These are phyloP conservation scores for Diutina siamensis DNA, from an alignment of 1,139 yeast genomes.

Conservation along the genomic window DNA sequence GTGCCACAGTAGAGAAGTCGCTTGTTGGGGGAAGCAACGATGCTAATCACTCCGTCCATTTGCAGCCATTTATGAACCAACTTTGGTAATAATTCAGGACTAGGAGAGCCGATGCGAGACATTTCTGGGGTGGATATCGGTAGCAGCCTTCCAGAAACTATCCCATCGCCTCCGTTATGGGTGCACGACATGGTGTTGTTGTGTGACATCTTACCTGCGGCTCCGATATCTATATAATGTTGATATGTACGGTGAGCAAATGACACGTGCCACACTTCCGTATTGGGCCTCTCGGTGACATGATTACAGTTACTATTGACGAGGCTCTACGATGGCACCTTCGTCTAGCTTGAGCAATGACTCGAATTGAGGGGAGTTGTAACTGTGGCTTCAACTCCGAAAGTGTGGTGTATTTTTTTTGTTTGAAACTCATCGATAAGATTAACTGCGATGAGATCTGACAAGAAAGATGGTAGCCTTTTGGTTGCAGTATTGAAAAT, in stretches of 20 bases:
- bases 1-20: slow-evolving; percentile 80
- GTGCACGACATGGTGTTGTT: background rate
- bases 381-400: background rate
- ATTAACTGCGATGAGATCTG: too few species aligned
- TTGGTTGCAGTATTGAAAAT: too few species aligned
- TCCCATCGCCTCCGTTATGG: background rate
- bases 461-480: too few species aligned
- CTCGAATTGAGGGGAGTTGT: background rate
- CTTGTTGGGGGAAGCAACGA: slow-evolving; percentile 51
- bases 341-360: background rate
- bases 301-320: too few species aligned
- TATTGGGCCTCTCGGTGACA: too few species aligned
- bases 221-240: too few species aligned
- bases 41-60: slow-evolving; percentile 64
- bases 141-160: slow-evolving; percentile 1
- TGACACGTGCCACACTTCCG: background rate
- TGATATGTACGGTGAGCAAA: background rate
- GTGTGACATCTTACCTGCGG: too few species aligned
- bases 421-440: too few species aligned
- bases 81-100: background rate
- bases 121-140: slow-evolving; percentile 3
- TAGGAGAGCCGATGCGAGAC: background rate
- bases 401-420: background rate
- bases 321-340: too few species aligned
- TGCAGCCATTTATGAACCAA: slow-evolving; percentile 68